Evolutionary conservation across 2,329 filamentous ascomycete genomes (phyloP).

Genomic region (Phialophora tarda): DNA sequence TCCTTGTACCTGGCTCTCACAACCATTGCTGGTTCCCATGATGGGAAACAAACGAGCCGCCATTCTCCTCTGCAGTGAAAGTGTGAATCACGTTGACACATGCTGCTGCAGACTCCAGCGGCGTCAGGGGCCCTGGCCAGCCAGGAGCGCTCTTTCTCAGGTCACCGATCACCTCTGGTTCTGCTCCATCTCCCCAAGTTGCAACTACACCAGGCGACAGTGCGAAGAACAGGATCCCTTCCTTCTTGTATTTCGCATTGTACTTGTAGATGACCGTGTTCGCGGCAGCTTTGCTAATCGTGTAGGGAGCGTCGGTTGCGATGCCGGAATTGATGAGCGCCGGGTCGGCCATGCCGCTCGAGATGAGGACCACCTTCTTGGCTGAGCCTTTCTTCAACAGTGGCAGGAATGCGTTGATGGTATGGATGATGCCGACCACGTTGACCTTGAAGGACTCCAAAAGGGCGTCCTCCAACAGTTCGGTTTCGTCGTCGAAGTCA

Average conservation of each 20-base stretch:
- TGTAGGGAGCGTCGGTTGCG: slow-evolving; percentile 49
- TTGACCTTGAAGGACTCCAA: slow-evolving; percentile 53
- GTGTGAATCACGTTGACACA: slow-evolving; percentile 23
- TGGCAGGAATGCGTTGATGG: slow-evolving; percentile 61
- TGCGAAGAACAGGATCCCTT: slow-evolving; percentile 60
- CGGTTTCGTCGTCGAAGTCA: slow-evolving; percentile 43
- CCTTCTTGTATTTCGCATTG: slow-evolving; percentile 54
- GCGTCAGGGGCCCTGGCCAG: slow-evolving; percentile 25
- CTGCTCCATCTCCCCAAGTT: slow-evolving; percentile 41
- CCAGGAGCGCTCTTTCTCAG: slow-evolving; percentile 17
- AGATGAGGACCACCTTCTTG: slow-evolving; percentile 63
- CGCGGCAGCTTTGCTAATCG: slow-evolving; percentile 58
- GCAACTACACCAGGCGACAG: slow-evolving; percentile 61
- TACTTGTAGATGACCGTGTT: slow-evolving; percentile 63
- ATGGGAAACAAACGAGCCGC: slow-evolving; percentile 62
- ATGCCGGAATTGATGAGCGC: slow-evolving; percentile 52
- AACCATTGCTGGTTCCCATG: slow-evolving; percentile 61
- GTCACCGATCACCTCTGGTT: slow-evolving; percentile 8
- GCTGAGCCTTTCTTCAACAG: slow-evolving; percentile 56
- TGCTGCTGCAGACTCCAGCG: slow-evolving; percentile 22
- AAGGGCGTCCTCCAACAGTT: slow-evolving; percentile 47
- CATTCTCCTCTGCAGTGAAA: slow-evolving; percentile 42
- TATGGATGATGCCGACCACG: slow-evolving; percentile 58
- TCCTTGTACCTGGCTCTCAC: slow-evolving; percentile 40
- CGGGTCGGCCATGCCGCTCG: slow-evolving; percentile 56